phyloP scores from a whole-genome alignment of 108 stramenopile species.

The Aurantiochytrium sp. region DNA sequence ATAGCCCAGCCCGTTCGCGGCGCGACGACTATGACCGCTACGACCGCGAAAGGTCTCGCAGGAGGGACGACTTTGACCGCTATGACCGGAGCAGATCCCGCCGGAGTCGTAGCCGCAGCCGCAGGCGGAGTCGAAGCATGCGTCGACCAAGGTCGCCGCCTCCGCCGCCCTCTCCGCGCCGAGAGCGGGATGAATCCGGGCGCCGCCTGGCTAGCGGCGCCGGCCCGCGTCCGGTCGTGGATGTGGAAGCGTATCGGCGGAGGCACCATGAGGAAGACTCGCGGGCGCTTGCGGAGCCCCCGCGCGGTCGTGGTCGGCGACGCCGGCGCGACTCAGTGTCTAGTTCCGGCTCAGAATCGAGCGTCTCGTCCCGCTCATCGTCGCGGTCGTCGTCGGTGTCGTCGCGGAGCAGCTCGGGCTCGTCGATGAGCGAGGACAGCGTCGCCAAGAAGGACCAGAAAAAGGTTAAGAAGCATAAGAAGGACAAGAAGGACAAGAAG shows the following conservation, averaged over 20 bases:
- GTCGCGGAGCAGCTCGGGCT: neutral
- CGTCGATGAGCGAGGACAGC: neutral
- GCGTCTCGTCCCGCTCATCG: neutral
- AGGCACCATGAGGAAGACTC: neutral
- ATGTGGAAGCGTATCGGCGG: neutral
- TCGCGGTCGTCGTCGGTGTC: neutral
- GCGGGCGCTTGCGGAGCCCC: too few relatives aligned
- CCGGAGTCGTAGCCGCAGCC: neutral
- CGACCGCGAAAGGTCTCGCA: neutral
- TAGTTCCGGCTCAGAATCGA: neutral
- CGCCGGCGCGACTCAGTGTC: neutral
- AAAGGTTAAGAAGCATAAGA: neutral
- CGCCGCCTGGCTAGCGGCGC: neutral
- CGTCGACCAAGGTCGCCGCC: too few relatives aligned
- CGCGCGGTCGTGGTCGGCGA: neutral
- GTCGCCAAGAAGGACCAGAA: neutral
- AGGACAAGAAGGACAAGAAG: neutral
- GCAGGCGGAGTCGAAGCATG: neutral
- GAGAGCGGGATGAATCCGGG: neutral
- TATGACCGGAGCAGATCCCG: neutral
- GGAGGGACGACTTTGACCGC: neutral
- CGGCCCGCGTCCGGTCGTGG: neutral
- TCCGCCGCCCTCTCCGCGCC: neutral
- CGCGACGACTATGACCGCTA: neutral
- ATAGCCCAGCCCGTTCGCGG: too few relatives aligned